These are phyloP conservation scores for Xerocomus cyaneibrunnescens DNA, from an alignment of 1,284 basidiomycete species.

Conservation along the genomic window DNA sequence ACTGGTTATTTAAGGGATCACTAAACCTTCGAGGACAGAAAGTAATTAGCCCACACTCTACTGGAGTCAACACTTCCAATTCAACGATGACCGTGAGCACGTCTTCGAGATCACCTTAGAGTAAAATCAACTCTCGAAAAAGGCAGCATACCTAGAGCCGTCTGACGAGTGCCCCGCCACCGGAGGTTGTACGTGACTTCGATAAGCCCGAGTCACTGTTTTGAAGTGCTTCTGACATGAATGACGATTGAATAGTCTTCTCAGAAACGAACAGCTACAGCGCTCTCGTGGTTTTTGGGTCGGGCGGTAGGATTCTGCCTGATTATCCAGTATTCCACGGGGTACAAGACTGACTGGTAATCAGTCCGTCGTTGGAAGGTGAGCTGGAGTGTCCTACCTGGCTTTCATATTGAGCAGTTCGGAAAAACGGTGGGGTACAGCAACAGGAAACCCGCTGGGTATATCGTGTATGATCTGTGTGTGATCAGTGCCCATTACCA, in stretches of 20 bases:
- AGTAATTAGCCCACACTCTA: neutral
- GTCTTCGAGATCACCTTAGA: neutral
- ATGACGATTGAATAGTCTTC: neutral
- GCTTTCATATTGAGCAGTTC: neutral
- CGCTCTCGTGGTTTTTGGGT: neutral
- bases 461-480: neutral
- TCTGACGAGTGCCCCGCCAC: neutral
- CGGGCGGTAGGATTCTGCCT: neutral
- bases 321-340: neutral
- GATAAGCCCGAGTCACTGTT: neutral
- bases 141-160: neutral
- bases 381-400: neutral
- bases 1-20: too few relatives aligned
- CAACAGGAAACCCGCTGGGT: neutral
- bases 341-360: neutral
- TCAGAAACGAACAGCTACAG: neutral
- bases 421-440: conserved; percentile 1
- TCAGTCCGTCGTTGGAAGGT: neutral
- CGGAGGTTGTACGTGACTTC: neutral
- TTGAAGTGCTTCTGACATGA: neutral
- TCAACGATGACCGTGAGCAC: neutral
- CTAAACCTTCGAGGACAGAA: too few relatives aligned
- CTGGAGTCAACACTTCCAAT: neutral
- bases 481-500: neutral
- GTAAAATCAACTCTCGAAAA: neutral